Conservation (phyloP, 331 rosid genomes). For the Stylosanthes scabra region DNA sequence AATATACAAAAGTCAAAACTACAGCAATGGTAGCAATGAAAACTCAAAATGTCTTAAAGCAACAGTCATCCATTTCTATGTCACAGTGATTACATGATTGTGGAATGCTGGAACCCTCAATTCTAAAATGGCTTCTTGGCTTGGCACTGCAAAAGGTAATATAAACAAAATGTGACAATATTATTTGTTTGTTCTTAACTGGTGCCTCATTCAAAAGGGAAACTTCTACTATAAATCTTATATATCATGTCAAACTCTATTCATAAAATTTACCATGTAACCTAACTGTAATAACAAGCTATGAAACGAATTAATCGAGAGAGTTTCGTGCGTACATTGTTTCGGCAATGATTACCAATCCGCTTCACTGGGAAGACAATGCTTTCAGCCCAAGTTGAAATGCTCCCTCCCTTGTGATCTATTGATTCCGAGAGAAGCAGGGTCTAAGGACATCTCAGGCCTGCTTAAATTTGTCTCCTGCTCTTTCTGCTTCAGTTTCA, state of each 20-base stretch:
- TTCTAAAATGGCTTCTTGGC: no score
- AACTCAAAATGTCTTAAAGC: conserved; percentile 2
- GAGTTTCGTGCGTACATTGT: conserved; percentile 37
- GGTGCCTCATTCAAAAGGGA: background rate
- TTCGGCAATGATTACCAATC: conserved; percentile 27
- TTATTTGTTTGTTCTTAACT: background rate
- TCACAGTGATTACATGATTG: background rate
- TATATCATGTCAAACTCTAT: conserved; percentile 24
- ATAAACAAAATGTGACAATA: no score
- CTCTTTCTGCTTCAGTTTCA: conserved; percentile 77
- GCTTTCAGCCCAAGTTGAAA: conserved; percentile 62
- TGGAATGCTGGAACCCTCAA: no score
- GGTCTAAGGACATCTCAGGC: conserved; percentile 57
- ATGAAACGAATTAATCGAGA: conserved; percentile 14
- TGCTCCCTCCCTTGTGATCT: conserved; percentile 66
- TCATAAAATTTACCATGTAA: conserved; percentile 23
- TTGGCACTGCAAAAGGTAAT: no score
- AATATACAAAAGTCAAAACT: no score
- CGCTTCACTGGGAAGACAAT: conserved; percentile 38
- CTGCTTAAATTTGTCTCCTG: conserved; percentile 54
- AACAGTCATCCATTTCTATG: conserved; percentile 11
- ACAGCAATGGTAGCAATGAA: background rate
- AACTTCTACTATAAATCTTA: background rate
- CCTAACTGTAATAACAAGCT: conserved; percentile 8
- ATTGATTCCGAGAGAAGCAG: conserved; percentile 56